Conservation (phyloP, 805 yeast genomes). For the Candida peoriensis region DNA sequence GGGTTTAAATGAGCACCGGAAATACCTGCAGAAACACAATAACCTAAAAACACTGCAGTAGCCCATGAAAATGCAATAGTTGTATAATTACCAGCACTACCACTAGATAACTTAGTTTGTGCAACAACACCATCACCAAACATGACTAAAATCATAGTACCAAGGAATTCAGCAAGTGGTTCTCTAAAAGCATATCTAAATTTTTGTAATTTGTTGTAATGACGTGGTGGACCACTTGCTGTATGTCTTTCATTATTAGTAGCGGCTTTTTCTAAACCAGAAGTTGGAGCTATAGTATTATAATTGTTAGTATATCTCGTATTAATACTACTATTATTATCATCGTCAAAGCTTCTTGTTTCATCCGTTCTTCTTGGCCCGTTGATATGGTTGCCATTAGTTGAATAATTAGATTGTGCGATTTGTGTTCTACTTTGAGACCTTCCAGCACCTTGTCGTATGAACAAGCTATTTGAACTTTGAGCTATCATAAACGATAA, state of each 20-base stretch:
- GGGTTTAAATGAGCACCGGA: slow-evolving; percentile 59
- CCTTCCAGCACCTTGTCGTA: too few species aligned
- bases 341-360: too few species aligned
- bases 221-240: slow-evolving; percentile 8
- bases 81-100: slow-evolving; percentile 35
- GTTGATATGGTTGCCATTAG: too few species aligned
- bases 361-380: too few species aligned
- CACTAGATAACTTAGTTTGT: slow-evolving; percentile 35
- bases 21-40: slow-evolving; percentile 46
- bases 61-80: slow-evolving; percentile 49
- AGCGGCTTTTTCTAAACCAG: slow-evolving; percentile 25
- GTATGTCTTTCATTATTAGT: slow-evolving; percentile 14
- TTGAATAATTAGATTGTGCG: too few species aligned
- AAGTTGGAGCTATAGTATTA: slow-evolving; percentile 24
- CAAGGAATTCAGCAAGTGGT: slow-evolving; percentile 47
- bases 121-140: slow-evolving; percentile 47
- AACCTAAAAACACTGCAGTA: slow-evolving; percentile 47
- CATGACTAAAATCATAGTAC: slow-evolving; percentile 39
- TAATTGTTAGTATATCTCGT: slow-evolving; percentile 8
- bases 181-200: slow-evolving; percentile 33
- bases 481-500: background rate
- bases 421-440: too few species aligned
- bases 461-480: background rate
- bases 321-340: too few species aligned
- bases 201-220: slow-evolving; percentile 21